Evolutionary conservation across 306 rosid species (phyloP), one percentile per base, ranked within the genome.

Genomic region (Malus sylvestris): DNA sequence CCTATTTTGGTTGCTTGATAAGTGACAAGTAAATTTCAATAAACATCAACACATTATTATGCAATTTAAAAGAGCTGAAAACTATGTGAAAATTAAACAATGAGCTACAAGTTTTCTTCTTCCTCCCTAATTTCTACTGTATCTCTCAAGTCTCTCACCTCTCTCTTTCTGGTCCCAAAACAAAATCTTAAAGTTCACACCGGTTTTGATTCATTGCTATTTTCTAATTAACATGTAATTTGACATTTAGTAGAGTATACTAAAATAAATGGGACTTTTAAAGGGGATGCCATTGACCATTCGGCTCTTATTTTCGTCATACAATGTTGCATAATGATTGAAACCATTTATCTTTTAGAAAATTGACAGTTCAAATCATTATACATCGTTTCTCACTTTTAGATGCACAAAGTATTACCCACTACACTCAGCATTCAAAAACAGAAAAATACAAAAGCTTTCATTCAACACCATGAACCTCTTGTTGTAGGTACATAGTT

Each of bases 21-120:
- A 74, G 60, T 74, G 68, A 33, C 63, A 78, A 32, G 71, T 78
- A 32, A 72, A 61, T 49, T 52, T 29, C 46, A 3, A 22, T 44
- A 62, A 62, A 35, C 66, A 70, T 61, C 23, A 59, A 40, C n/a
- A 20, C 33, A 33, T 71, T 30, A 45, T 10, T 58, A 30, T 10
- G 20, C 1, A 12, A 4, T 51, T 51, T 30, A 30, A 70, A 35
- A 29, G 20, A 3, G 25, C 59, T 10, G 45, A 15, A 49, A 23
- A 70, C 61, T 15, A 70, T 4, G 42, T 49, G 30, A 59, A 2
- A 49, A 25, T 46, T 46, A 45, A 46, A 16, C 60, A 46, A 45
- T 22, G 3, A n/a, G 23, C n/a, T 6, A 16, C 7, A 53, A 2
- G 11, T 46, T 53, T 53, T 53, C 23, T 53, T 53, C 59, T 19